Conservation (phyloP, 768 basidiomycete genomes). For the Tephrocybe sp. region DNA sequence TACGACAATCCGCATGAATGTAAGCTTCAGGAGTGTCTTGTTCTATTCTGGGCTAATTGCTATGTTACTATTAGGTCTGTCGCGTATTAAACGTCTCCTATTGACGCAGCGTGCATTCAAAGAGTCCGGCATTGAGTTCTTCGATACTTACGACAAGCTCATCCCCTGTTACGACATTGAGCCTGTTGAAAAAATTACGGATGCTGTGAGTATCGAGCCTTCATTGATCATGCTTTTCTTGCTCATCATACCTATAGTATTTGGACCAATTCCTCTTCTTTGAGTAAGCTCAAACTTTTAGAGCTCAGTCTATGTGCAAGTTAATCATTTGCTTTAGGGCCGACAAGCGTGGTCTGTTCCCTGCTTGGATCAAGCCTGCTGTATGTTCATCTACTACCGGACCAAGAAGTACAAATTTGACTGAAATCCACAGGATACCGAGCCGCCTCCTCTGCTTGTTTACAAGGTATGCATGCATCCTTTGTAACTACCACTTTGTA, state of each 20-base stretch:
- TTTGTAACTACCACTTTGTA: neutral
- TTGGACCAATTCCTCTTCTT: conserved; percentile 99
- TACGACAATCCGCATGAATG: conserved; percentile 99
- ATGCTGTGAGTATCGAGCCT: conserved; percentile 61
- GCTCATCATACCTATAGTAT: conserved; percentile 48
- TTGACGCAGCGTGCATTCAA: conserved; percentile 99
- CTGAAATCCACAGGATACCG: conserved; percentile 68
- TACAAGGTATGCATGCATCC: conserved; percentile 61
- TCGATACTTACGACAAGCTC: conserved; percentile 96
- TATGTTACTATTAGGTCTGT: conserved; percentile 51
- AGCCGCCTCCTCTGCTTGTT: conserved; percentile 93
- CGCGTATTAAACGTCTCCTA: conserved; percentile 95
- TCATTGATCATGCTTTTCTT: neutral
- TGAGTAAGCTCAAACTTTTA: conserved; percentile 45
- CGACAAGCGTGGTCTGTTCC: conserved; percentile 97
- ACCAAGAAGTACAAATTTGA: conserved; percentile 4
- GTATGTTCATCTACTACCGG: conserved; percentile 26
- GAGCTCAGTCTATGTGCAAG: neutral
- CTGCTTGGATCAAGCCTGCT: conserved; percentile 98
- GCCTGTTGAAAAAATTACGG: conserved; percentile 99
- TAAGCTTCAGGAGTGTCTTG: conserved; percentile 25
- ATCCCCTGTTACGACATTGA: conserved; percentile 99
- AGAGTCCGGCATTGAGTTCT: conserved; percentile 95
- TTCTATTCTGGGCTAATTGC: neutral
- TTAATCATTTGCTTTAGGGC: conserved; percentile 41